Evolutionary conservation across 495 filamentous ascomycete species (phyloP).

Genomic region (Amphirosellinia nigrospora): DNA sequence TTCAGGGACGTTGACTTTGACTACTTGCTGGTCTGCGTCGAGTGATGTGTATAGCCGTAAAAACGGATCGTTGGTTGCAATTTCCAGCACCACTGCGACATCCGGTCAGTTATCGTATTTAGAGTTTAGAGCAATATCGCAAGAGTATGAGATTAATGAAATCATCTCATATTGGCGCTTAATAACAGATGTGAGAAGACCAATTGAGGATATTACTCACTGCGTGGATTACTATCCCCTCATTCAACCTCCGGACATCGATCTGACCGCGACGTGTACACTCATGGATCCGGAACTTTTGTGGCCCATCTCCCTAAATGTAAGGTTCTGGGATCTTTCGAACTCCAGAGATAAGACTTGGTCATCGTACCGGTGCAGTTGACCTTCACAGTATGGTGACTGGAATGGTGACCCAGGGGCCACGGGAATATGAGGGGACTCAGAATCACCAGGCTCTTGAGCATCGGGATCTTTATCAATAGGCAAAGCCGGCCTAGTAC

Average conservation of each 20-base stretch:
- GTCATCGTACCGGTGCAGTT: constrained; percentile 37
- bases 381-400: constrained; percentile 38
- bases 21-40: constrained; percentile 36
- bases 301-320: constrained; percentile 32
- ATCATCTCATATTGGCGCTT: neutral
- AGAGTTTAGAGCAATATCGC: neutral
- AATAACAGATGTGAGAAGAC: neutral
- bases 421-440: constrained; percentile 14
- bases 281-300: constrained; percentile 24
- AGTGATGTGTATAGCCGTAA: constrained; percentile 39
- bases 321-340: constrained; percentile 35
- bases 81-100: constrained; percentile 41
- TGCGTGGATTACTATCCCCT: constrained; percentile 31
- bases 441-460: neutral
- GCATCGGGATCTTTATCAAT: constrained; percentile 14
- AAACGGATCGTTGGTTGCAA: constrained; percentile 45
- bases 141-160: neutral
- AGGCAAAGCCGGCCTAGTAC: constrained; percentile 24
- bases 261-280: constrained; percentile 47
- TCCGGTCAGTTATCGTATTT: neutral
- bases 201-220: constrained; percentile 9
- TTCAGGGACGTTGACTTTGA: constrained; percentile 43
- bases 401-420: constrained; percentile 25
- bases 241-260: constrained; percentile 43
- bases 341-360: constrained; percentile 43